Base-by-base conservation (phyloP, 1,139 yeast genomes). In the Candida sojae region DNA sequence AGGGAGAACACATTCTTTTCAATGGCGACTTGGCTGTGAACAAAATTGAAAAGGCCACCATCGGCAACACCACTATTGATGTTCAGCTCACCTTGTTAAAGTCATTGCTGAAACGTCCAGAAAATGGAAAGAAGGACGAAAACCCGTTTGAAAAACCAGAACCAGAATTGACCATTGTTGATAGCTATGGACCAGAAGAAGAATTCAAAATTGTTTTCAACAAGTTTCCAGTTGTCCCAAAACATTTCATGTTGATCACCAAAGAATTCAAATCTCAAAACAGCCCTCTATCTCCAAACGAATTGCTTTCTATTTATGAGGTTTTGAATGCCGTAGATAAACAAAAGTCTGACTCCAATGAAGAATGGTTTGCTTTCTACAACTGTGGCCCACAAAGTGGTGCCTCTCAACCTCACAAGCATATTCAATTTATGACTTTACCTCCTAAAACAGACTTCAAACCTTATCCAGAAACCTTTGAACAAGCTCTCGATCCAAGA, bases 321-420 rank as follows among this genome's bases (percentile, higher is more conserved):
- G 70, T 88, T 23, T 69, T 92, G 50, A 47, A 49, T 9, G 51
- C 54, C 4, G 58, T 75, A 48, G 56, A 57, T 47, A 48, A 56
- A 9, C 42, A 46, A 3, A 58, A 57, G 33, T 59, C 57, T 5
- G 59, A 63, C 41, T 53, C 54, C 2, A 59, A 67, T 2, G 61
- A 67, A 52, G 53, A 66, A 53, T 71, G 77, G 77, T 75, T 92
- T 65, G 93, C 90, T 0, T 92, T 93, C 66, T 93, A 82, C 75
- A 93, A 93, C 64, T 84, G 91, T 62, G 98, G 98, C 4, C 82
- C 83, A 26, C 77, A 83, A 57, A 84, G 96, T 55, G 99, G 98
- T 1, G 96, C 97, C 7, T 89, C 97, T 0, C 95, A 91, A 59
- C 86, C 90, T 43, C 99, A 93, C 68, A 89, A 89, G 60, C 99